Conservation (phyloP, 1,139 yeast genomes). For the Candida mesenterica region DNA sequence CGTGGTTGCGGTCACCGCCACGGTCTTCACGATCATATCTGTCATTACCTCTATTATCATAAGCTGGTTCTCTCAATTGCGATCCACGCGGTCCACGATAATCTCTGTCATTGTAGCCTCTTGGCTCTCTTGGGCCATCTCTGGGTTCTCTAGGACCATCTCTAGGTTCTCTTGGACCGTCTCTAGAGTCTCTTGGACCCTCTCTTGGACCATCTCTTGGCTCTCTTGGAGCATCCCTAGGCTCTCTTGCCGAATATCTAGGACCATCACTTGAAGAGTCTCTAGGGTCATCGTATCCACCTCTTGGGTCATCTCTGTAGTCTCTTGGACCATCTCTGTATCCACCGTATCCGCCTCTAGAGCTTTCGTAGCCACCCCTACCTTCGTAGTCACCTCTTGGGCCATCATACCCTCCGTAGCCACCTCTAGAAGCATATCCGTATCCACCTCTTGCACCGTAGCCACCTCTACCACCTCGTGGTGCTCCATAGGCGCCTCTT, state of each 20-base stretch:
- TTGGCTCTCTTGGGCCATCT: constrained; percentile 6
- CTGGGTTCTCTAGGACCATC: constrained; percentile 8
- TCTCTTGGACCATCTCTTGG: constrained; percentile 13
- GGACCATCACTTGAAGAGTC: constrained; percentile 14
- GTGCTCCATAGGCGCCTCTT: constrained; percentile 12
- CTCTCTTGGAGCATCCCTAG: constrained; percentile 18
- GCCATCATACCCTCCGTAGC: constrained; percentile 10
- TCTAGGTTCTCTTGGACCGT: constrained; percentile 18
- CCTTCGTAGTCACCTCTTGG: constrained; percentile 10
- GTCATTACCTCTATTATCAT: constrained; percentile 19
- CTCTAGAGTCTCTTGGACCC: constrained; percentile 17
- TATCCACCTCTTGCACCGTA: constrained; percentile 18
- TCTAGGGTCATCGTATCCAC: constrained; percentile 7
- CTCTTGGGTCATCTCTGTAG: constrained; percentile 11
- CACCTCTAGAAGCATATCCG: constrained; percentile 15
- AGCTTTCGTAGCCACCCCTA: constrained; percentile 11
- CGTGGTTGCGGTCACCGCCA: constrained; percentile 14
- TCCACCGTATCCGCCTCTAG: constrained; percentile 17
- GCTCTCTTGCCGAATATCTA: constrained; percentile 24
- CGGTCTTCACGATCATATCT: constrained; percentile 14
- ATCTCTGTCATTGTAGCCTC: constrained; percentile 14
- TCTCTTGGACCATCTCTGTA: constrained; percentile 18
- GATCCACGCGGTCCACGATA: constrained; percentile 15
- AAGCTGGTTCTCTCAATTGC: constrained; percentile 25
- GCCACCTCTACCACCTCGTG: constrained; percentile 10